Percentiles rank a stretch among this genome's conserved stretches.
phyloP scores from a whole-genome alignment of 768 basidiomycete genomes.

The Xerocomellus amylosporus region DNA sequence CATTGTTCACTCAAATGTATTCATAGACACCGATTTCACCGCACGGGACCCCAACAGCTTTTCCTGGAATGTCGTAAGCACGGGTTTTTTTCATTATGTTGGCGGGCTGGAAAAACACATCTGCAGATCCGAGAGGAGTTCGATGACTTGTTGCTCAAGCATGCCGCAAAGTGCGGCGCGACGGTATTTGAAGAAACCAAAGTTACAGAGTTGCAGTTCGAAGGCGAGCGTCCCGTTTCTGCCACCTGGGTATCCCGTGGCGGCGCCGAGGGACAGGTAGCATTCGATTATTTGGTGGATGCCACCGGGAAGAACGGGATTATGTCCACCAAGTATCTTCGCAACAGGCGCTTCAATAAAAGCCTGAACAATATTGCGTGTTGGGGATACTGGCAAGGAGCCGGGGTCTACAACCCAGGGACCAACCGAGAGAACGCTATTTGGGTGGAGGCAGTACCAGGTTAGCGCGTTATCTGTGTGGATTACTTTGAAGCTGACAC shows the following conservation, averaged over 20 bases:
- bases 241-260: no score
- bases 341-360: constrained; percentile 35
- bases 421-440: constrained; percentile 35
- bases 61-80: constrained; percentile 5
- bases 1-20: background rate
- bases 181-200: constrained; percentile 3
- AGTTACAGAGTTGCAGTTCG: constrained; percentile 5
- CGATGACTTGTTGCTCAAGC: background rate
- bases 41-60: background rate
- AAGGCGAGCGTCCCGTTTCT: no score
- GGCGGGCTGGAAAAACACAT: no score
- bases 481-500: no score
- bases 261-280: background rate
- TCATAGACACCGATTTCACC: constrained; percentile 6
- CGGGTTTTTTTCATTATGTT: no score
- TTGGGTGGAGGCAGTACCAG: constrained; percentile 35
- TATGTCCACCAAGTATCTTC: constrained; percentile 29
- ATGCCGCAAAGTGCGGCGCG: background rate
- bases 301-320: constrained; percentile 14
- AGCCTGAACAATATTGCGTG: constrained; percentile 34
- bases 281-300: constrained; percentile 10
- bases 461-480: background rate
- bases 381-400: constrained; percentile 39
- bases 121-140: constrained; percentile 6
- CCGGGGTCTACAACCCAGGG: constrained; percentile 28